Evolutionary conservation across 1,139 yeast species (phyloP).

Genomic region (Blastobotrys malaysiensis): DNA sequence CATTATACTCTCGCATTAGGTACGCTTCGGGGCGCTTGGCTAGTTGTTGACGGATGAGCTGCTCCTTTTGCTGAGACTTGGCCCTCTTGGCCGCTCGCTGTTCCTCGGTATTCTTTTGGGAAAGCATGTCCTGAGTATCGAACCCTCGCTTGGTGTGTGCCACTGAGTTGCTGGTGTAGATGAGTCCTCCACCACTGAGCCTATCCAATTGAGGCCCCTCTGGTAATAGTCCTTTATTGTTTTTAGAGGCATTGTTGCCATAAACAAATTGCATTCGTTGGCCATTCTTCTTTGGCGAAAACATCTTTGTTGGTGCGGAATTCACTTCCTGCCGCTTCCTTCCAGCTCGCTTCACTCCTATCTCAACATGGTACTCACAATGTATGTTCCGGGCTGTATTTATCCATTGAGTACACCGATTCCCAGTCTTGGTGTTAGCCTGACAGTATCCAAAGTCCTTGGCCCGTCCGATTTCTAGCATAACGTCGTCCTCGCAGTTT

Average conservation of each 20-base stretch:
- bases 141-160: background rate
- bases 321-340: constrained; percentile 64
- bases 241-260: background rate
- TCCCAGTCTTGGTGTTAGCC: constrained; percentile 43
- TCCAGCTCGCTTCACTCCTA: constrained; percentile 39
- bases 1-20: constrained; percentile 26
- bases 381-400: constrained; percentile 47
- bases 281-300: constrained; percentile 29
- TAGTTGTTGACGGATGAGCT: constrained; percentile 25
- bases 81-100: constrained; percentile 14
- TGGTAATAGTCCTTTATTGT: constrained; percentile 14
- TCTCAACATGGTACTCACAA: constrained; percentile 70
- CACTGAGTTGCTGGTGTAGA: background rate
- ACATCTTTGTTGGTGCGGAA: constrained; percentile 26
- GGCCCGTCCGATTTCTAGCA: constrained; percentile 71
- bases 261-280: constrained; percentile 30
- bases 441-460: constrained; percentile 65
- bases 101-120: background rate
- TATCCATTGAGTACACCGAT: constrained; percentile 54
- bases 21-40: constrained; percentile 30
- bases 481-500: constrained; percentile 44
- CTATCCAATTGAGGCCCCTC: background rate
- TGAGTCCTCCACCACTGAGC: background rate
- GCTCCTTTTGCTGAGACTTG: constrained; percentile 22
- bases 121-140: background rate